Percentiles rank a stretch among this genome's conserved stretches.
Evolutionary conservation across 352 stramenopile species (phyloP).

Genomic region (Pythium rhizo-oryzae): DNA sequence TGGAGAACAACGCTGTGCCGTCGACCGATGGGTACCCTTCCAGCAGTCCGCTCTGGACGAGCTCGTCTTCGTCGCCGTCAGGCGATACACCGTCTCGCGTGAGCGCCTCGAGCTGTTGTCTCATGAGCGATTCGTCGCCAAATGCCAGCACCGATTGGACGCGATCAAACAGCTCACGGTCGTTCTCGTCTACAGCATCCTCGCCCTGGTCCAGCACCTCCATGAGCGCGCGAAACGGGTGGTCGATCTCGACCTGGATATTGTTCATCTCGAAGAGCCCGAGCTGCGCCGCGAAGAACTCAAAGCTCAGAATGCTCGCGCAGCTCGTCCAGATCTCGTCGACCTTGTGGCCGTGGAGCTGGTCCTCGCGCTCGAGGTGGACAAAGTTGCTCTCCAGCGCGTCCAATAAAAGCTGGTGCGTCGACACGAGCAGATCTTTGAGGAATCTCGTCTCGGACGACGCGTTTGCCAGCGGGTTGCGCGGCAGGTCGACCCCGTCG

Average conservation of each 20-base stretch:
- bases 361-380: slow-evolving; percentile 59
- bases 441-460: slow-evolving; percentile 44
- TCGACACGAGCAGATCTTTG: slow-evolving; percentile 61
- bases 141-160: slow-evolving; percentile 27
- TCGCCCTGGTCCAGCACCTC: slow-evolving; percentile 64
- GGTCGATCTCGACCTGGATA: slow-evolving; percentile 90
- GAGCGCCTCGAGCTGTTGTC: slow-evolving; percentile 5
- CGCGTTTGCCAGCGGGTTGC: slow-evolving; percentile 16
- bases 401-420: slow-evolving; percentile 65
- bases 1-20: slow-evolving; percentile 82
- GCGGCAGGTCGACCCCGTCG: slow-evolving; percentile 10
- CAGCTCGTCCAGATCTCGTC: slow-evolving; percentile 66
- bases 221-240: slow-evolving; percentile 75
- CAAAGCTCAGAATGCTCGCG: slow-evolving; percentile 68
- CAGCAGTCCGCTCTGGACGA: slow-evolving; percentile 11
- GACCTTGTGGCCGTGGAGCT: slow-evolving; percentile 55
- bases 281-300: slow-evolving; percentile 91
- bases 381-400: slow-evolving; percentile 73
- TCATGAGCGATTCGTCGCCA: slow-evolving; percentile 6
- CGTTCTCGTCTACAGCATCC: slow-evolving; percentile 28
- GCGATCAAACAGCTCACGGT: slow-evolving; percentile 37
- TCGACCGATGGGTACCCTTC: slow-evolving; percentile 68
- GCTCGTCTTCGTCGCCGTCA: neutral
- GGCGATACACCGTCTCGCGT: slow-evolving; percentile 1
- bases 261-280: slow-evolving; percentile 98